Percentiles rank a stretch among this genome's conserved stretches.
phyloP scores from a whole-genome alignment of 2,329 filamentous ascomycete species.

The Hansfordia pulvinata region DNA sequence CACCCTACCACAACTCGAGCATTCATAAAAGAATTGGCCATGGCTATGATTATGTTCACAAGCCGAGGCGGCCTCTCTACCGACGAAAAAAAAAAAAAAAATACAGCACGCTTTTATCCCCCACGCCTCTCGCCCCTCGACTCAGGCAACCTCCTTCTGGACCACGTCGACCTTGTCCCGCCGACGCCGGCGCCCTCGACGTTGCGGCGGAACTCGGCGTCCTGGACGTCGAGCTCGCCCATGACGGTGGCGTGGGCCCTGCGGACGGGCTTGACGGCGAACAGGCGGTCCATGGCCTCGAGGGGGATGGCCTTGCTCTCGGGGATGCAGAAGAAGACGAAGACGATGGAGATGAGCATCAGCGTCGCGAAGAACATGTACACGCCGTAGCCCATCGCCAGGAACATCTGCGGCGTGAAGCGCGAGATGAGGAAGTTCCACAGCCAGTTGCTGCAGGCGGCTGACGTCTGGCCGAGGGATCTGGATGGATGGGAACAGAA shows the following conservation, averaged over 20 bases:
- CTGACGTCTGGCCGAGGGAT: conserved; percentile 57
- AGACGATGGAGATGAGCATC: conserved; percentile 42
- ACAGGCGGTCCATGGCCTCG: conserved; percentile 51
- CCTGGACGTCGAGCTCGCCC: conserved; percentile 22
- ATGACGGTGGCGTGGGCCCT: conserved; percentile 29
- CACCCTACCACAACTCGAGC: too few species aligned
- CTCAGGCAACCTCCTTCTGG: too few species aligned
- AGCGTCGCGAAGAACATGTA: conserved; percentile 57
- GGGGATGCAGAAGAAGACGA: conserved; percentile 48
- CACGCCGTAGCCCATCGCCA: conserved; percentile 44
- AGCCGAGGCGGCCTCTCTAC: too few species aligned
- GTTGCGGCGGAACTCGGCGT: conserved; percentile 19
- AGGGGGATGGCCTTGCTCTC: conserved; percentile 55
- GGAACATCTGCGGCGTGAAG: conserved; percentile 54
- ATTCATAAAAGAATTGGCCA: too few species aligned
- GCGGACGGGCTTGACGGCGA: conserved; percentile 31
- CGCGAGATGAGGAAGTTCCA: conserved; percentile 57
- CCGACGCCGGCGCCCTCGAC: conserved; percentile 2
- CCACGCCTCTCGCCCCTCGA: too few species aligned
- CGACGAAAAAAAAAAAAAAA: too few species aligned
- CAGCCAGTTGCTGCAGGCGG: conserved; percentile 60
- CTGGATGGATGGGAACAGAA: conserved; percentile 6
- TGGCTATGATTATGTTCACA: too few species aligned
- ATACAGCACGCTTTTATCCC: too few species aligned
- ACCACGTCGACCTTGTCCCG: too few species aligned